Conservation (phyloP, 768 basidiomycete genomes). For the Favolaschia claudopus region DNA sequence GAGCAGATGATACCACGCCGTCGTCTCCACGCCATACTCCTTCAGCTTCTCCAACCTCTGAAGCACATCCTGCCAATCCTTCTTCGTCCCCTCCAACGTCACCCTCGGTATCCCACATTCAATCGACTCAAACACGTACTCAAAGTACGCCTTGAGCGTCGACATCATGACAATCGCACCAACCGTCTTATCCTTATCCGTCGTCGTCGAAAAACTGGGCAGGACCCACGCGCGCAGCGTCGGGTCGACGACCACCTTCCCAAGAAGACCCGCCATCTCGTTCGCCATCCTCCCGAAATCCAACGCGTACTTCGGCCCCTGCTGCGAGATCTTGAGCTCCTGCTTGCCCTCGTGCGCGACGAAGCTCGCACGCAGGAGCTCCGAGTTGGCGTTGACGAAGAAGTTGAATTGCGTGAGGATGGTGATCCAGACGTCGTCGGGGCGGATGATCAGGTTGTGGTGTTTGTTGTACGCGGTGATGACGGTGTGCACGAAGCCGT, state of each 20-base stretch:
- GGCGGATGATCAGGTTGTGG: constrained; percentile 49
- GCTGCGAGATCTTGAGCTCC: constrained; percentile 13
- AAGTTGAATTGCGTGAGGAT: constrained; percentile 48
- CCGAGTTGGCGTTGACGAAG: constrained; percentile 46
- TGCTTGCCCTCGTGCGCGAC: constrained; percentile 34
- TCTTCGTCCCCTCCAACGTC: no score
- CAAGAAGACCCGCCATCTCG: constrained; percentile 30
- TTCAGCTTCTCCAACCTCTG: no score
- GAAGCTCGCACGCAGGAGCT: constrained; percentile 39
- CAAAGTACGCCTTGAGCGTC: constrained; percentile 49
- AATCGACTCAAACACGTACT: constrained; percentile 35
- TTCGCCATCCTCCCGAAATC: constrained; percentile 34
- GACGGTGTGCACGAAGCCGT: constrained; percentile 45
- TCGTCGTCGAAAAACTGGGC: constrained; percentile 54
- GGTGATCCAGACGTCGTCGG: constrained; percentile 58
- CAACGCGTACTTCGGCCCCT: constrained; percentile 24
- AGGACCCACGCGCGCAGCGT: constrained; percentile 47
- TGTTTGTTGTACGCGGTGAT: constrained; percentile 43
- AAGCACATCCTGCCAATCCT: no score
- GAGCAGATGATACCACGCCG: no score
- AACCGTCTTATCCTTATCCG: constrained; percentile 42
- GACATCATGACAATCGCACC: constrained; percentile 51
- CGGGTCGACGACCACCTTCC: constrained; percentile 37
- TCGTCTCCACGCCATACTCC: no score
- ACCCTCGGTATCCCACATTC: no score